A percentile compares a stretch with the other conserved stretches of the same genome.
Evolutionary conservation across 257 asterid species (phyloP).

Genomic region (Gentiana straminea): DNA sequence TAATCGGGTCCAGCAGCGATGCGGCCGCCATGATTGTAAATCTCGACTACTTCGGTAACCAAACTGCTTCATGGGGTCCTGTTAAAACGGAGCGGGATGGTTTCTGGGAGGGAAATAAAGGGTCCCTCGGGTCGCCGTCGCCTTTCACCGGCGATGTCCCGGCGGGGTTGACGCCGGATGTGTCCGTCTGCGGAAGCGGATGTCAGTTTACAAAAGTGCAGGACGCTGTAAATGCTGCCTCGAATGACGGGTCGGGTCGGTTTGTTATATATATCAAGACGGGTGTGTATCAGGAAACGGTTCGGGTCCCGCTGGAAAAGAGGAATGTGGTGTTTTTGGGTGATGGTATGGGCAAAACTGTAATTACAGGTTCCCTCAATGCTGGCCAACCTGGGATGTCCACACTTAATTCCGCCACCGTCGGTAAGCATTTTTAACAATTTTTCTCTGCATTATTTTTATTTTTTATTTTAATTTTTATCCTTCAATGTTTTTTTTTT

Average conservation of each 20-base stretch:
- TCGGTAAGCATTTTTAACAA: constrained; percentile 15
- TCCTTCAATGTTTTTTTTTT: too few relatives aligned
- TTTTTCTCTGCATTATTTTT: too few relatives aligned
- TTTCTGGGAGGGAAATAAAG: constrained; percentile 24
- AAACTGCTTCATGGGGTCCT: constrained; percentile 21
- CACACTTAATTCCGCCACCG: constrained; percentile 29
- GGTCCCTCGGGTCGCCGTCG: constrained; percentile 6
- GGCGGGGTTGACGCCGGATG: constrained; percentile 17
- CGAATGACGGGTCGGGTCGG: constrained; percentile 10
- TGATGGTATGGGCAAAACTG: constrained; percentile 44
- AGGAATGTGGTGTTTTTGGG: constrained; percentile 33
- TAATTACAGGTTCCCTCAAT: constrained; percentile 33
- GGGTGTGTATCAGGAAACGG: constrained; percentile 19
- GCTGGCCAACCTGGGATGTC: constrained; percentile 29
- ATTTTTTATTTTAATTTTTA: not conserved
- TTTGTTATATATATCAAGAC: constrained; percentile 26
- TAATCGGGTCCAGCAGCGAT: constrained; percentile 24
- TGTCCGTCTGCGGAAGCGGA: constrained; percentile 28
- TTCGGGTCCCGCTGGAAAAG: constrained; percentile 23
- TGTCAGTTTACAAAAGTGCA: constrained; percentile 26
- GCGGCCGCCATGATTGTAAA: constrained; percentile 40
- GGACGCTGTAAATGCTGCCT: constrained; percentile 37
- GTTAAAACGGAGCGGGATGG: constrained; percentile 32
- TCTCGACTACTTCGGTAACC: constrained; percentile 20
- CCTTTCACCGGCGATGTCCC: constrained; percentile 20